Base-by-base conservation (phyloP, 2,329 filamentous ascomycete species). In the Claviceps sorghi region DNA sequence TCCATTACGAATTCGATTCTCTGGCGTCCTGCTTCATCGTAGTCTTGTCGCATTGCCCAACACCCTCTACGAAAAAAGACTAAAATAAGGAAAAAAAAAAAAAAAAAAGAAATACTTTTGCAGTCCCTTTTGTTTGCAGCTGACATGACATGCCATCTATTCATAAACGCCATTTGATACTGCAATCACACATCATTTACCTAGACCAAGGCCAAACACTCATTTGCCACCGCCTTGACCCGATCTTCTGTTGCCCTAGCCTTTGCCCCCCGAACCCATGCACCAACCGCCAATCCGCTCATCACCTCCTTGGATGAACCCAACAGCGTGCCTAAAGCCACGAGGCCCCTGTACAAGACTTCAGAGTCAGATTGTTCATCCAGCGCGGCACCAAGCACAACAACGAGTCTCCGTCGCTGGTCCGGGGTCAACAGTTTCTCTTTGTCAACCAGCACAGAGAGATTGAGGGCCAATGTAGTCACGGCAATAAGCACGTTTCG, bases 381-480 rank as follows among this genome's bases (percentile, higher is more conserved):
- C 1, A 95, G 67, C 1, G 91, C 76, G 52, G 75, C 73, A 1
- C 76, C 76, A 0, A 90, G 66, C 5, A 84, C 74, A 32, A 80
- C 74, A 2, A 88, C 63, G 4, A 88, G 69, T 10, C 66, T 61
- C 19, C 65, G 64, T 19, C 64, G 64, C 36, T 64, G 63, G 49
- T 60, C 65, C 36, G 54, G 63, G 34, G 53, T 61, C 53, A 65
- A 65, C 54, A 68, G 67, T 55, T 66, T 73, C 57, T 74, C 67
- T 50, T 70, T 69, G 32, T 69, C 57, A 9, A 87, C 76, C 11
- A 90, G 75, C 1, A 95, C 88, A 0, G 88, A 76, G 57, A 86
- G 85, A 68, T 98, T 97, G 64, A 97, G 83, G 54, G 85, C 83
- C 0, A 88, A 75, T 0, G 93, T 95, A 1, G 87, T 82, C 19